Percentiles rank a stretch among this genome's conserved stretches.
Evolutionary conservation across 176 grass and related monocot genomes (phyloP).

Genomic region (Cenchrus americanus): DNA sequence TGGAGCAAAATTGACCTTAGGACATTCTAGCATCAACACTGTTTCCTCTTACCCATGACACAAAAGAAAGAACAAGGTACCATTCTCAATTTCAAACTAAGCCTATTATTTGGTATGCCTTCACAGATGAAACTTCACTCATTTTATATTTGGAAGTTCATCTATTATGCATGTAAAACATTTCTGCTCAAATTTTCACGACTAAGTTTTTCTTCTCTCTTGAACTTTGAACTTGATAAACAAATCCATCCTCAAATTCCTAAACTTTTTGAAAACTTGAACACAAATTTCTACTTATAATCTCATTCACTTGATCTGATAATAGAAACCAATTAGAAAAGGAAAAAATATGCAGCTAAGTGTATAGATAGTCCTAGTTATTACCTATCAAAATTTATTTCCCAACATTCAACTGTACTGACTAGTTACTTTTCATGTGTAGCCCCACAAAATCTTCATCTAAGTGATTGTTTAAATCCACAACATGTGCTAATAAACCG

Average conservation of each 20-base stretch:
- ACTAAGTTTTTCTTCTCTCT: neutral
- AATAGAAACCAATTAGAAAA: neutral
- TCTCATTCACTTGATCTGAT: neutral
- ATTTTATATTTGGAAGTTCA: conserved; percentile 6
- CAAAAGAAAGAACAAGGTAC: neutral
- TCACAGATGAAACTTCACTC: neutral
- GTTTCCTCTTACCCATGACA: neutral
- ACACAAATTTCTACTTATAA: neutral
- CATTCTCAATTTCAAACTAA: neutral
- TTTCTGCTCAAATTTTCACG: neutral
- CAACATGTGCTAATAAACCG: neutral
- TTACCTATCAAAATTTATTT: neutral
- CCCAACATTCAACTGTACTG: neutral
- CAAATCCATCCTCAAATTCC: neutral
- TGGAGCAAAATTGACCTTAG: no score
- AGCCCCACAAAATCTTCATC: neutral
- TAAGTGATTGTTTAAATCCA: neutral
- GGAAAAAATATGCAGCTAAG: neutral
- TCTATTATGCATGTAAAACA: neutral
- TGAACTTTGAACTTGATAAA: neutral
- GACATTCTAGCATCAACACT: neutral
- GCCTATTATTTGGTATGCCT: neutral
- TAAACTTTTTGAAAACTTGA: neutral
- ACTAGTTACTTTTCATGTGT: neutral
- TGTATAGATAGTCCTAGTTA: neutral